These are phyloP conservation scores for Agmasoma carcini DNA, from an alignment of 371 early-diverging fungal species.

Conservation along the genomic window DNA sequence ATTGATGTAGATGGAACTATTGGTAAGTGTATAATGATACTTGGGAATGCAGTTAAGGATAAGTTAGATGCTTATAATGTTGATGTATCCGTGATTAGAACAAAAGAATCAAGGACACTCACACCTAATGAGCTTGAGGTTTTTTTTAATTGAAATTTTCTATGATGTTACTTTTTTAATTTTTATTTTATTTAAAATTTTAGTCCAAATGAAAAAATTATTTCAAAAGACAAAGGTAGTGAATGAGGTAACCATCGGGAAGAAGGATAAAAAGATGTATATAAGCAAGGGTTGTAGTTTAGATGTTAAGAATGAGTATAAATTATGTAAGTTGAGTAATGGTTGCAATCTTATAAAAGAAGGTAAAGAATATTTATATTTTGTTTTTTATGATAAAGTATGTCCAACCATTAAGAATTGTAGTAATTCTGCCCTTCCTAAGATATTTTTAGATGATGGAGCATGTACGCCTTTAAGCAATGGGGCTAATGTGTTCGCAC, in stretches of 20 bases:
- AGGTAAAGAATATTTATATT: slow-evolving; percentile 23
- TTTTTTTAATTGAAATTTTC: slow-evolving; percentile 19
- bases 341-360: slow-evolving; percentile 19
- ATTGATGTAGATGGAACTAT: slow-evolving; percentile 72
- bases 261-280: slow-evolving; percentile 39
- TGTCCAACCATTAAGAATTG: slow-evolving; percentile 31
- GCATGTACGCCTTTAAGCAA: slow-evolving; percentile 44
- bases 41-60: slow-evolving; percentile 98
- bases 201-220: slow-evolving; percentile 6
- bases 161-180: neutral
- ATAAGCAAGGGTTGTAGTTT: slow-evolving; percentile 11
- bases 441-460: slow-evolving; percentile 47
- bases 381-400: slow-evolving; percentile 22
- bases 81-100: slow-evolving; percentile 68
- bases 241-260: slow-evolving; percentile 19
- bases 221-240: slow-evolving; percentile 21
- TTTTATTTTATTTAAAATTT: neutral
- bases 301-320: slow-evolving; percentile 29
- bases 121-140: slow-evolving; percentile 38
- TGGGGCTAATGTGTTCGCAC: slow-evolving; percentile 54
- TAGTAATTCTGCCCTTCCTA: slow-evolving; percentile 4
- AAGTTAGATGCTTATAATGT: slow-evolving; percentile 80
- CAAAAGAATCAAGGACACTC: slow-evolving; percentile 30
- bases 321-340: slow-evolving; percentile 21
- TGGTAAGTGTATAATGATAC: slow-evolving; percentile 69